Conservation (phyloP, 139 green algal species). For the Auxenochlorella protothecoides region DNA sequence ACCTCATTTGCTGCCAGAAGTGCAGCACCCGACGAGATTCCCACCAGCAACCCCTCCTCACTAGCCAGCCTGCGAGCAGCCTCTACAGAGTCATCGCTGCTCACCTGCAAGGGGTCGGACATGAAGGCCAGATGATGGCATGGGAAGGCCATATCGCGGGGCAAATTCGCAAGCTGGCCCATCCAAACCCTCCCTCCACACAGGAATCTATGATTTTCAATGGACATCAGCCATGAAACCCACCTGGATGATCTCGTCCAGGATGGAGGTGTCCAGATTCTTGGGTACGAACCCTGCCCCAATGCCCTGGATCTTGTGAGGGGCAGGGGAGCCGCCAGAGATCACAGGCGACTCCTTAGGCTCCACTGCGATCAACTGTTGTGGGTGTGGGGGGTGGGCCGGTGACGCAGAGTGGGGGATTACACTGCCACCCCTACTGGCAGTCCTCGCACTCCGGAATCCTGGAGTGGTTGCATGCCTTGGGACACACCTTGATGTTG, state of each 20-base stretch:
- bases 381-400: background rate
- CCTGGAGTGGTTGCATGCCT: no score
- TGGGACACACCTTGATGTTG: slow-evolving; percentile 29
- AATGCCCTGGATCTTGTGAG: slow-evolving; percentile 96
- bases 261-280: slow-evolving; percentile 68
- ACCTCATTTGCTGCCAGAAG: slow-evolving; percentile 53
- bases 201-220: background rate
- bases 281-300: slow-evolving; percentile 92
- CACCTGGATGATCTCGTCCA: slow-evolving; percentile 81
- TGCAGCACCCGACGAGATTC: slow-evolving; percentile 60
- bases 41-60: slow-evolving; percentile 69
- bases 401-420: no score
- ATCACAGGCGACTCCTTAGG: slow-evolving; percentile 56
- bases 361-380: slow-evolving; percentile 61
- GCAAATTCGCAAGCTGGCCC: no score
- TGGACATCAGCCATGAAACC: background rate
- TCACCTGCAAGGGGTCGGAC: slow-evolving; percentile 24
- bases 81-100: slow-evolving; percentile 68
- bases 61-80: slow-evolving; percentile 75
- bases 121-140: background rate
- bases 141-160: no score
- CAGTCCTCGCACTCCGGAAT: no score
- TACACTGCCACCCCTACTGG: no score
- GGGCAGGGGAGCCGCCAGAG: slow-evolving; percentile 58
- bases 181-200: no score